Conservation (phyloP, 2,329 filamentous ascomycete species). For the Periglandula ipomoeae region DNA sequence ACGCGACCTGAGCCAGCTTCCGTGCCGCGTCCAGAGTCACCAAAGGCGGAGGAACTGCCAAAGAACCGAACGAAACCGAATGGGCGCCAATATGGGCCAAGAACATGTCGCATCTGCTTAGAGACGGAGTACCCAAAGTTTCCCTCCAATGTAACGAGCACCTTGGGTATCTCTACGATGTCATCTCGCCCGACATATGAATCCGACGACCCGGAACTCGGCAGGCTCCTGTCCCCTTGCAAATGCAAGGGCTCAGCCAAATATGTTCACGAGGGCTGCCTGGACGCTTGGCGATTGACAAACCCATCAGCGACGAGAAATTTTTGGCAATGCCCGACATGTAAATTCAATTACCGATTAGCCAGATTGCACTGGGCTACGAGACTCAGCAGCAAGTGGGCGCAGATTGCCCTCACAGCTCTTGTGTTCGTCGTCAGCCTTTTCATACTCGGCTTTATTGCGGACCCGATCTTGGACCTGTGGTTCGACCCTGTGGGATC, state of each 20-base stretch:
- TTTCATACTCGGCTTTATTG: slow-evolving; percentile 82
- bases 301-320: slow-evolving; percentile 58
- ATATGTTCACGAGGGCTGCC: slow-evolving; percentile 88
- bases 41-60: slow-evolving; percentile 5
- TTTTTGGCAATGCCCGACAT: slow-evolving; percentile 83
- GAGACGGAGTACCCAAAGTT: slow-evolving; percentile 52
- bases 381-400: slow-evolving; percentile 55
- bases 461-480: slow-evolving; percentile 83
- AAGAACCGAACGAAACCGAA: slow-evolving; percentile 10
- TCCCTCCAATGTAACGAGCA: slow-evolving; percentile 22
- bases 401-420: slow-evolving; percentile 64
- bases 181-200: slow-evolving; percentile 46
- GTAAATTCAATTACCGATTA: slow-evolving; percentile 72
- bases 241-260: slow-evolving; percentile 87
- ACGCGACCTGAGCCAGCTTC: not conserved
- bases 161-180: slow-evolving; percentile 23
- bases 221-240: slow-evolving; percentile 80
- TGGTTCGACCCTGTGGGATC: slow-evolving; percentile 71
- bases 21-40: not conserved
- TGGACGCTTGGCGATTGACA: slow-evolving; percentile 72
- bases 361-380: slow-evolving; percentile 67
- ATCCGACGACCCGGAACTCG: slow-evolving; percentile 63
- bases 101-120: slow-evolving; percentile 84
- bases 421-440: slow-evolving; percentile 61
- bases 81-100: slow-evolving; percentile 50